Base-by-base conservation (phyloP, 2,329 filamentous ascomycete species). In the Penicillium nordicum region DNA sequence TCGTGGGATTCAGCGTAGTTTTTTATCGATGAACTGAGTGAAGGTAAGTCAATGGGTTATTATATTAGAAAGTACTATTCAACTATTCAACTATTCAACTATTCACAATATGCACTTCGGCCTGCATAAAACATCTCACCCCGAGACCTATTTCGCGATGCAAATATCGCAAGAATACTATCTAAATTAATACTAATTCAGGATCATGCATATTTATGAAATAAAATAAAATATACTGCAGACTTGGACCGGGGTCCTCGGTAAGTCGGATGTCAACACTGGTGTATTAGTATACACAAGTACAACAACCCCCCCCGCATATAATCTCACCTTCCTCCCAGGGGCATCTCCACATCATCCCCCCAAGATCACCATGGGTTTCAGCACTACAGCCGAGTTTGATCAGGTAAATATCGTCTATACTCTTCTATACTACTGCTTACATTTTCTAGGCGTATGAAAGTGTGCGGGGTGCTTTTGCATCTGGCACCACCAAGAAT, bases 321-420 rank as follows among this genome's bases (percentile, higher is more conserved):
- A 36, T 36, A 49, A 37, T 37, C 16, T 50, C 9, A 4, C 21
- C 23, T 11, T 47, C 12, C n/a, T 38, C 34, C n/a, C 25, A 23
- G 12, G 32, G 45, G n/a, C 21, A 46, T 50, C 52, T 55, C 58
- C 45, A 57, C 56, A 46, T 46, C 12, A 51, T 9, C 3, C 21
- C 21, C 34, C 38, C 30, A n/a, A 30, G 8, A 14, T 45, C 48
- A 54, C 2, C 18, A 63, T 63, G 60, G 54, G 41, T 5, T 63
- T 61, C 25, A 59, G 57, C 29, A 60, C 61, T 25, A 21, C 47
- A 4, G 34, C 36, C n/a, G 61, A 63, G 36, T 63, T 63, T 45
- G 47, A 60, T 27, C 38, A 61, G 57, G 61, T 61, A 53, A 42
- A 38, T 50, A 8, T 7, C 3, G 7, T 14, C 23, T 11, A n/a